Conservation (phyloP, 225 moss, liverwort and hornwort species). For the Sphagnum tenellum region DNA sequence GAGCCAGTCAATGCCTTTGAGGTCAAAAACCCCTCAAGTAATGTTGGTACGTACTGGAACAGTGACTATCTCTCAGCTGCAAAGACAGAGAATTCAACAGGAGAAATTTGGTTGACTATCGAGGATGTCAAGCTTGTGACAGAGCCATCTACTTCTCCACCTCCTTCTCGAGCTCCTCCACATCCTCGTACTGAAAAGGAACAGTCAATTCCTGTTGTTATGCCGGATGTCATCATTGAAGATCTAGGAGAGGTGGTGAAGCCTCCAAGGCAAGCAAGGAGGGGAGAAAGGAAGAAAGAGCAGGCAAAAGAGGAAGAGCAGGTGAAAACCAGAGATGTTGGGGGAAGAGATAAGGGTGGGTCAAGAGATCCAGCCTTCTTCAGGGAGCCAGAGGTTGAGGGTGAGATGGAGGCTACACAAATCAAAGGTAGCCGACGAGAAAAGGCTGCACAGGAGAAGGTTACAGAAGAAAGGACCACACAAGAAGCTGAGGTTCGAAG, state of each 20-base stretch:
- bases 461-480: slow-evolving; percentile 2
- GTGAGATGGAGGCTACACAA: slow-evolving; percentile 36
- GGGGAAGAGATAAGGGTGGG: slow-evolving; percentile 54
- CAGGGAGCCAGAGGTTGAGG: slow-evolving; percentile 22
- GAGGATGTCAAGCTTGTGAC: slow-evolving; percentile 77
- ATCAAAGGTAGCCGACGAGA: slow-evolving; percentile 20
- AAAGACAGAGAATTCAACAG: background rate
- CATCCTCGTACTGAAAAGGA: slow-evolving; percentile 36
- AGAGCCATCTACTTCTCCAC: slow-evolving; percentile 39
- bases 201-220: slow-evolving; percentile 2
- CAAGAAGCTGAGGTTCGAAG: slow-evolving; percentile 28
- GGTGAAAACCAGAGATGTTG: slow-evolving; percentile 10
- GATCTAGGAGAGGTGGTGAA: slow-evolving; percentile 15
- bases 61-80: no score
- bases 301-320: slow-evolving; percentile 24
- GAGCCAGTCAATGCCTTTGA: slow-evolving; percentile 23
- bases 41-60: background rate
- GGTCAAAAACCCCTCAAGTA: slow-evolving; percentile 21
- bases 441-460: slow-evolving; percentile 5
- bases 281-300: slow-evolving; percentile 39
- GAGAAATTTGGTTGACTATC: slow-evolving; percentile 70
- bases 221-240: no score
- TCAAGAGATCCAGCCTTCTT: slow-evolving; percentile 22
- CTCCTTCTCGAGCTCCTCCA: slow-evolving; percentile 80
- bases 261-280: slow-evolving; percentile 42